Evolutionary conservation across 2,329 filamentous ascomycete species (phyloP).

Genomic region (Penicillium crustosum): DNA sequence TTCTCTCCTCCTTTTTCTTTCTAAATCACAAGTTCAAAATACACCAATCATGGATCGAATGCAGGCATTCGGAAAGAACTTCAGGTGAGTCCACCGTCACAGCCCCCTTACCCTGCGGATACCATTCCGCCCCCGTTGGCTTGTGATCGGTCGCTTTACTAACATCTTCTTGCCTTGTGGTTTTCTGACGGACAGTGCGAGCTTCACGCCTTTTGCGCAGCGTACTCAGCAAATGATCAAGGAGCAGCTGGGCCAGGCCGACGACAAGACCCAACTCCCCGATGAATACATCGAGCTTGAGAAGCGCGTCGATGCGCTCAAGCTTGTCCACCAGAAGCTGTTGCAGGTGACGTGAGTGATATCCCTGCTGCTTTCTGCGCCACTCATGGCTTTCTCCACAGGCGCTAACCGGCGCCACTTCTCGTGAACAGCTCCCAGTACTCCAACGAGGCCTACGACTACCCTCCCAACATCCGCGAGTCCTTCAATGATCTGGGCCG

Average conservation of each 20-base stretch:
- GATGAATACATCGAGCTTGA: conserved; percentile 98
- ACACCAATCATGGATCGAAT: conserved; percentile 63
- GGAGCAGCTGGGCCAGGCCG: conserved; percentile 91
- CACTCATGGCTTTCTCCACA: background rate
- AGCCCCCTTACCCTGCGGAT: conserved; percentile 4
- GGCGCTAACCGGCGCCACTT: conserved; percentile 1
- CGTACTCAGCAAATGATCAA: conserved; percentile 97
- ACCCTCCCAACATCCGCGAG: conserved; percentile 96
- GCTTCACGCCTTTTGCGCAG: conserved; percentile 87
- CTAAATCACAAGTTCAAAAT: background rate
- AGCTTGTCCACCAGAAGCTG: conserved; percentile 96
- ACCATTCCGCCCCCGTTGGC: conserved; percentile 12
- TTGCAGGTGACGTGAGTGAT: conserved; percentile 84
- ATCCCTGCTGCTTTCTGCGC: background rate
- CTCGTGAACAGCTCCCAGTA: conserved; percentile 72
- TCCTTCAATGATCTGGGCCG: conserved; percentile 94
- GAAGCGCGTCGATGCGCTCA: conserved; percentile 96
- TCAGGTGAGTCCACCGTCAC: conserved; percentile 54
- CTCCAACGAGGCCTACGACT: conserved; percentile 83
- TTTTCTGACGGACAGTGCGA: conserved; percentile 63
- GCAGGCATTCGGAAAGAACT: conserved; percentile 68
- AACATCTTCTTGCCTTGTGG: conserved; percentile 37
- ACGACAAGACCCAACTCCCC: conserved; percentile 97
- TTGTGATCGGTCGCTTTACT: conserved; percentile 31
- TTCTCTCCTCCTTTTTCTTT: conserved; percentile 3